Evolutionary conservation across 768 basidiomycete genomes (phyloP).

Genomic region (Cyclocybe aegerita): DNA sequence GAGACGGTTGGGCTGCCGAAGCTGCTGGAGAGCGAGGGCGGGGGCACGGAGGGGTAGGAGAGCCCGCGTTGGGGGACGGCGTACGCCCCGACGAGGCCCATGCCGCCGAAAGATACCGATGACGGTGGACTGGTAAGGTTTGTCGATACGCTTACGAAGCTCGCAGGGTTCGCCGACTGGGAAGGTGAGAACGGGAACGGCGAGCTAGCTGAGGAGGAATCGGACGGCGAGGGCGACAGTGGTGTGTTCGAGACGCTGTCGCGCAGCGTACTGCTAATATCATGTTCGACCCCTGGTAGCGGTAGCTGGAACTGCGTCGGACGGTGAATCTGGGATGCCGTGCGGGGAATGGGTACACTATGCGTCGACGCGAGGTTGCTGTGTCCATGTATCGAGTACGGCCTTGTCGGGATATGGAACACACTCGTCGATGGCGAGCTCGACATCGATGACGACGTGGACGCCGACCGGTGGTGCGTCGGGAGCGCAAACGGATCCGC

Average conservation of each 20-base stretch:
- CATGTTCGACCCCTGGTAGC: background rate
- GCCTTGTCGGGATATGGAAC: background rate
- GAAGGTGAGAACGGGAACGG: constrained; percentile 67
- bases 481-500: constrained; percentile 72
- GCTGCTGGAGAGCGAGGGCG: constrained; percentile 77
- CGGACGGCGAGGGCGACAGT: constrained; percentile 1
- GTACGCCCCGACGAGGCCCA: constrained; percentile 15
- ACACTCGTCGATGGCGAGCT: constrained; percentile 24
- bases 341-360: constrained; percentile 77
- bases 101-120: constrained; percentile 47
- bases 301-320: constrained; percentile 33
- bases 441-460: constrained; percentile 23
- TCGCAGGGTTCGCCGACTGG: constrained; percentile 51
- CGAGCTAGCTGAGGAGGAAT: constrained; percentile 51
- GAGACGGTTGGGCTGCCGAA: constrained; percentile 68
- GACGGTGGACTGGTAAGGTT: constrained; percentile 76
- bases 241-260: background rate
- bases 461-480: constrained; percentile 58
- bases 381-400: background rate
- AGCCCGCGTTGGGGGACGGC: constrained; percentile 36
- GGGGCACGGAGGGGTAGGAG: constrained; percentile 82
- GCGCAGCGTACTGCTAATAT: background rate
- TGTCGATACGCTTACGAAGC: constrained; percentile 58
- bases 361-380: constrained; percentile 24
- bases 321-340: constrained; percentile 61